phyloP scores from a whole-genome alignment of 1,284 basidiomycete species.

The Phellinidium pouzarii region DNA sequence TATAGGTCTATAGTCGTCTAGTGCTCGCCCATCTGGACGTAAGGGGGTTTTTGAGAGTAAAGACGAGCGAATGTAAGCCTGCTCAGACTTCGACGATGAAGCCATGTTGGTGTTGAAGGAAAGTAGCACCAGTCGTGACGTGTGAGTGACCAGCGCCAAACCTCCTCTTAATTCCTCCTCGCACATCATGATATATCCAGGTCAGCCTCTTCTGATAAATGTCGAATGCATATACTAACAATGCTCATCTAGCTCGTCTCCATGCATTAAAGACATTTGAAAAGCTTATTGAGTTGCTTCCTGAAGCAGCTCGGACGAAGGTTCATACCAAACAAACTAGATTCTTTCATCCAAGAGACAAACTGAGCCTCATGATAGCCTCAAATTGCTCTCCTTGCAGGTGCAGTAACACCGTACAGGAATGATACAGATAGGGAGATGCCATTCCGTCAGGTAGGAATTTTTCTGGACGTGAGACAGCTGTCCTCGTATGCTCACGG shows the following conservation, averaged over 20 bases:
- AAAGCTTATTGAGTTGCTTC: slow-evolving; percentile 34
- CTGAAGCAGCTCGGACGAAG: slow-evolving; percentile 43
- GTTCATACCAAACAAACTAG: slow-evolving; percentile 27
- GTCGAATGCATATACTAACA: too few relatives aligned
- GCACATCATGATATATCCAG: slow-evolving; percentile 10
- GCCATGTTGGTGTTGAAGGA: slow-evolving; percentile 21
- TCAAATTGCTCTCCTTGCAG: slow-evolving; percentile 57
- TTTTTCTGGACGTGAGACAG: neutral
- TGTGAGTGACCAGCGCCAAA: too few relatives aligned
- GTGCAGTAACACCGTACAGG: slow-evolving; percentile 54
- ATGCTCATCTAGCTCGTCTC: neutral
- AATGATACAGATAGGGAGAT: slow-evolving; percentile 89
- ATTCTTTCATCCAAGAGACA: neutral
- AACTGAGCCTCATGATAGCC: slow-evolving; percentile 32
- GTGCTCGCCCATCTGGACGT: slow-evolving; percentile 60
- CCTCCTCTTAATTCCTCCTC: too few relatives aligned
- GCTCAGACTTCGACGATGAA: slow-evolving; percentile 66
- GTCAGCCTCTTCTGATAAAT: neutral
- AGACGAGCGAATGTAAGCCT: slow-evolving; percentile 62
- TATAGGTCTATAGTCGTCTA: slow-evolving; percentile 57
- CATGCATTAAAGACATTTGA: slow-evolving; percentile 18
- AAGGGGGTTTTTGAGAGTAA: slow-evolving; percentile 48
- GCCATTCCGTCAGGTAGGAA: slow-evolving; percentile 50
- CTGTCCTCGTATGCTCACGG: neutral
- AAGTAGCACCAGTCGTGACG: neutral